Percentiles rank a stretch among this genome's conserved stretches.
phyloP scores from a whole-genome alignment of 1,284 basidiomycete genomes.

The Rugosomyces carneus region DNA sequence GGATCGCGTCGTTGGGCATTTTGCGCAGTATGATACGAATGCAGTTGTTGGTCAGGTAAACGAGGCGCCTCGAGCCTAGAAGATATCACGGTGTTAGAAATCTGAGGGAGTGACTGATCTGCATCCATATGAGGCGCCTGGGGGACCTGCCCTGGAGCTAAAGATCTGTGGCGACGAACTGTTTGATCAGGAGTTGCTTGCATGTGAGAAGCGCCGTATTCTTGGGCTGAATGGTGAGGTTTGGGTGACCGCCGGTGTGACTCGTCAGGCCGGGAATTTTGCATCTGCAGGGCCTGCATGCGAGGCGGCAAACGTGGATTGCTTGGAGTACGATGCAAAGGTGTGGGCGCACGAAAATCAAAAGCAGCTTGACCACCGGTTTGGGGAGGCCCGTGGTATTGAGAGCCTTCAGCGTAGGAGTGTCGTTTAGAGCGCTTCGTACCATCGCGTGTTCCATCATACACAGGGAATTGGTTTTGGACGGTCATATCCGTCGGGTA shows the following conservation, averaged over 20 bases:
- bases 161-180: slow-evolving; percentile 2
- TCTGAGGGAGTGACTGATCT: slow-evolving; percentile 7
- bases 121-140: slow-evolving; percentile 10
- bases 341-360: slow-evolving; percentile 6
- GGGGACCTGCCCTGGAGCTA: background rate
- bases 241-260: slow-evolving; percentile 15
- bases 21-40: background rate
- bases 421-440: slow-evolving; percentile 1
- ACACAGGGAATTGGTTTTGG: background rate
- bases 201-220: slow-evolving; percentile 1
- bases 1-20: slow-evolving; percentile 13
- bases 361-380: background rate
- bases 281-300: slow-evolving; percentile 19
- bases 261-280: slow-evolving; percentile 13
- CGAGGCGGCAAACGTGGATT: slow-evolving; percentile 17
- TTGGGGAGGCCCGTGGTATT: background rate
- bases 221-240: slow-evolving; percentile 3
- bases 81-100: slow-evolving; percentile 3
- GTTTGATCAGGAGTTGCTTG: slow-evolving; percentile 1
- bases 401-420: slow-evolving; percentile 3
- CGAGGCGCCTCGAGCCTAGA: background rate
- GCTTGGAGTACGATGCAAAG: slow-evolving; percentile 11
- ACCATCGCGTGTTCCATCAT: background rate
- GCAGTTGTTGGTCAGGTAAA: background rate
- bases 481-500: slow-evolving; percentile 2